Percentiles rank a stretch among this genome's conserved stretches.
Evolutionary conservation across 169 alveolate species (phyloP).

Genomic region (Plasmodium adleri): DNA sequence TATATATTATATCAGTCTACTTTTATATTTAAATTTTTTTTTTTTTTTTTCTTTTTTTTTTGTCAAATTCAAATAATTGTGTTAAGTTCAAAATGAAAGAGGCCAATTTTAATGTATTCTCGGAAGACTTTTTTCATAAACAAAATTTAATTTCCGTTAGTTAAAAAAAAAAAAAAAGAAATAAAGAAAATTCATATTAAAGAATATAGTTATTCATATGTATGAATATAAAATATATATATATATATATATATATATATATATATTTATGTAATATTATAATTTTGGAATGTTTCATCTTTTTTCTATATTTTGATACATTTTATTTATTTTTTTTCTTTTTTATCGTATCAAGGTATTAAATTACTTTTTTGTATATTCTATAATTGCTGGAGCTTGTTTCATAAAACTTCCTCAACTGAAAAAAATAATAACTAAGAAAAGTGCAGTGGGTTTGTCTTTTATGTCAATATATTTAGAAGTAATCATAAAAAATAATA

Average conservation of each 20-base stretch:
- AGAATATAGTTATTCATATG: background rate
- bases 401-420: constrained; percentile 55
- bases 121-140: constrained; percentile 36
- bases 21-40: background rate
- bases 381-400: constrained; percentile 29
- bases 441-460: constrained; percentile 31
- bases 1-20: too few relatives aligned
- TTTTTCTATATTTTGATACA: background rate
- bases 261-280: background rate
- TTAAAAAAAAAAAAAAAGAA: background rate
- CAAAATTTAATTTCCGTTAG: constrained; percentile 27
- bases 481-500: constrained; percentile 7
- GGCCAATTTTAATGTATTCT: constrained; percentile 1
- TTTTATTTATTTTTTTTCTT: background rate
- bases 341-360: constrained; percentile 23
- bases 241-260: background rate
- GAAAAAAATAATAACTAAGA: constrained; percentile 26
- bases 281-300: background rate
- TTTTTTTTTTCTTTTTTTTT: background rate
- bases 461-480: constrained; percentile 30
- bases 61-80: background rate
- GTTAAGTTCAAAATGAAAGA: constrained; percentile 17
- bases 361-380: constrained; percentile 24
- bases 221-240: background rate
- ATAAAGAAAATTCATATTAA: background rate